Conservation (phyloP, 805 yeast species). For the Candida chilensis region DNA sequence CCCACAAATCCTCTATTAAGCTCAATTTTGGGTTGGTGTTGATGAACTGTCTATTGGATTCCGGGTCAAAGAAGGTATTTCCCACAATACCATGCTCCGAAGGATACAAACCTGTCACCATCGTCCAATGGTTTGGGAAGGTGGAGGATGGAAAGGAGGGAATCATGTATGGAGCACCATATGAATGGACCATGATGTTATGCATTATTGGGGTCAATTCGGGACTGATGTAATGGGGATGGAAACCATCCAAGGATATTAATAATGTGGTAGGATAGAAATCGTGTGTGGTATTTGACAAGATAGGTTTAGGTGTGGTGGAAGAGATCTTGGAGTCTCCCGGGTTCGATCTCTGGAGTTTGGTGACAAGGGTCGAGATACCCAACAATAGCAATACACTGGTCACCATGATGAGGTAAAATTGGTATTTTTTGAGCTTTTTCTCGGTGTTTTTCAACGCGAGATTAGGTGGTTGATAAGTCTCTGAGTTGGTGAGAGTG, state of each 20-base stretch:
- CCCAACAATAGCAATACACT: background rate
- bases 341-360: background rate
- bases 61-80: slow-evolving; percentile 67
- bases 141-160: slow-evolving; percentile 88
- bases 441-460: background rate
- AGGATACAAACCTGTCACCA: slow-evolving; percentile 82
- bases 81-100: slow-evolving; percentile 83
- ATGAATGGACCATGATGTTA: slow-evolving; percentile 38
- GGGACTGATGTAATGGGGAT: slow-evolving; percentile 73
- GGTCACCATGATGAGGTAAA: background rate
- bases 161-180: slow-evolving; percentile 72
- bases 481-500: background rate
- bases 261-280: slow-evolving; percentile 76
- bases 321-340: background rate
- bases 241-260: slow-evolving; percentile 82
- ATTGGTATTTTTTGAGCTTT: background rate
- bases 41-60: slow-evolving; percentile 43
- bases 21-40: slow-evolving; percentile 50
- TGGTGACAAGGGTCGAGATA: background rate
- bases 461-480: background rate
- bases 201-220: slow-evolving; percentile 66
- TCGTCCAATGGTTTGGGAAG: slow-evolving; percentile 87
- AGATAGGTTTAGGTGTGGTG: slow-evolving; percentile 8
- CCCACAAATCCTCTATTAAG: slow-evolving; percentile 64
- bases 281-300: slow-evolving; percentile 55